Conservation (phyloP, 1,139 yeast genomes). For the Kodamaea ohmeri region DNA sequence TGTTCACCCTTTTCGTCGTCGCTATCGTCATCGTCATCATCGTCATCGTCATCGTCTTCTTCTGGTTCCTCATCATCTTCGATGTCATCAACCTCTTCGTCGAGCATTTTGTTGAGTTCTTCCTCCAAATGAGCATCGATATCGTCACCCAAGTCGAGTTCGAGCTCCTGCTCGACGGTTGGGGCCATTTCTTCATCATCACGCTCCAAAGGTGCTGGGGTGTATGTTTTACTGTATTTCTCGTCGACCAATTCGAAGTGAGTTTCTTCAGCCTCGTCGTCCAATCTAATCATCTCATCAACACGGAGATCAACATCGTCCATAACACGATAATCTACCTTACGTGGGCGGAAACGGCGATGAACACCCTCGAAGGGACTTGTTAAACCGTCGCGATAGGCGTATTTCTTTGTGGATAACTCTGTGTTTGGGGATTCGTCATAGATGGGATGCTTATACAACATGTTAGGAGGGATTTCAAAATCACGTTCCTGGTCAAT, state of each 20-base stretch:
- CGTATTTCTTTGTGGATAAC: constrained; percentile 40
- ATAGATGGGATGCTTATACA: constrained; percentile 47
- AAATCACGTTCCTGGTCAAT: constrained; percentile 40
- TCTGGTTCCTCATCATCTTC: constrained; percentile 21
- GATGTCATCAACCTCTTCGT: constrained; percentile 19
- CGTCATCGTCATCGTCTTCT: constrained; percentile 29
- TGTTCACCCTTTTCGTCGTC: constrained; percentile 47
- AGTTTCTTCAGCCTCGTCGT: constrained; percentile 81
- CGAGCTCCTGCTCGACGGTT: constrained; percentile 12
- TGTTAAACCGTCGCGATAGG: constrained; percentile 75
- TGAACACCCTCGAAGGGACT: constrained; percentile 61
- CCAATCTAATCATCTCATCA: constrained; percentile 70
- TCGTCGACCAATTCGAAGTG: constrained; percentile 75
- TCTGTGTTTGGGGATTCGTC: constrained; percentile 41
- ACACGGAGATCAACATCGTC: constrained; percentile 75
- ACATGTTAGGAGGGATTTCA: constrained; percentile 38
- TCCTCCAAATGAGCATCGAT: constrained; percentile 30
- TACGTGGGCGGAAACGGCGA: constrained; percentile 50
- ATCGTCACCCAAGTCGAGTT: constrained; percentile 21
- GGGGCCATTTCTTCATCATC: constrained; percentile 4
- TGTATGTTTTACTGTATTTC: constrained; percentile 11
- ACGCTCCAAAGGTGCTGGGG: constrained; percentile 7
- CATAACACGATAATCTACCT: constrained; percentile 50
- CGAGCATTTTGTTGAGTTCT: constrained; percentile 43
- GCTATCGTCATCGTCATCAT: constrained; percentile 28